Percentiles rank a stretch among this genome's conserved stretches.
Conservation (phyloP, 805 yeast species). For the Cyberlindnera sargentensis region DNA sequence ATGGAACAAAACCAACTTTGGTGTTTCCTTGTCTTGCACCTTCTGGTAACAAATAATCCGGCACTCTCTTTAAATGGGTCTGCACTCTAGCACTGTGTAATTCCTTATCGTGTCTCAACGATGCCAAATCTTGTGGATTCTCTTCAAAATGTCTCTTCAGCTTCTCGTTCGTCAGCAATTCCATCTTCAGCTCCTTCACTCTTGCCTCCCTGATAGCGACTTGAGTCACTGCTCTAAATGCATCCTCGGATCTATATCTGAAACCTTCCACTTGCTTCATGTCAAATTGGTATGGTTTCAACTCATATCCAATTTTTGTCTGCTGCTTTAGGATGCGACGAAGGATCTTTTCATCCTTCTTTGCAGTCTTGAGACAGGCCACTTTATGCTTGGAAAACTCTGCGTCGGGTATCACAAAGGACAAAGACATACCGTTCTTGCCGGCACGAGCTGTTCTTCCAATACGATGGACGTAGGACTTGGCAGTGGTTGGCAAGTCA, state of each 20-base stretch:
- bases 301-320: conserved; percentile 59
- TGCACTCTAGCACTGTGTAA: conserved; percentile 78
- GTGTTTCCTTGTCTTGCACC: conserved; percentile 51
- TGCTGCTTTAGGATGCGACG: conserved; percentile 73
- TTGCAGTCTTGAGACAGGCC: conserved; percentile 63
- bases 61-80: conserved; percentile 83
- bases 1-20: conserved; percentile 67
- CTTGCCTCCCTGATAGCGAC: conserved; percentile 91
- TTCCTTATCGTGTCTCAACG: conserved; percentile 88
- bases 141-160: conserved; percentile 93
- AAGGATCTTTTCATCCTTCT: conserved; percentile 81
- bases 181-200: conserved; percentile 79
- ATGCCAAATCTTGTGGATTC: conserved; percentile 87
- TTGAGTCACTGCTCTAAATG: conserved; percentile 88
- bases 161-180: conserved; percentile 81
- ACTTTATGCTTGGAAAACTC: conserved; percentile 87
- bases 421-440: conserved; percentile 87
- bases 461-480: conserved; percentile 84
- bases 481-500: conserved; percentile 85
- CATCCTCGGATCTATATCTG: conserved; percentile 95
- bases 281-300: conserved; percentile 87
- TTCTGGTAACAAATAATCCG: conserved; percentile 84
- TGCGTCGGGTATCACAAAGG: conserved; percentile 79
- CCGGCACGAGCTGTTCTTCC: conserved; percentile 99
- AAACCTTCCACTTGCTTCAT: conserved; percentile 90